phyloP scores from a whole-genome alignment of 495 filamentous ascomycete genomes.

The Cercophora samala region DNA sequence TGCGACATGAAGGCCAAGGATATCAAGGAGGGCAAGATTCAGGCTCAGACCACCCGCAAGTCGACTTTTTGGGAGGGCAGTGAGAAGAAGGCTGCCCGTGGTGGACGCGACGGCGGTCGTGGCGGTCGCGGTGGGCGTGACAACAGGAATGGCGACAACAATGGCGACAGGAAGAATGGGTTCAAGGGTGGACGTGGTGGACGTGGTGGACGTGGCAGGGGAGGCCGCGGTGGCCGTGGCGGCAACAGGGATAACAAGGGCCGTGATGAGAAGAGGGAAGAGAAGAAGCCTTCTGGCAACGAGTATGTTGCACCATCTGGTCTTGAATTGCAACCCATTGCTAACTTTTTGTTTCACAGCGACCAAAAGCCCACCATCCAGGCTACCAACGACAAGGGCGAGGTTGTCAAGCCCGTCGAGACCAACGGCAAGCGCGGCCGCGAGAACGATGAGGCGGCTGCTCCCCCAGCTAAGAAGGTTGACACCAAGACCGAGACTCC shows the following conservation, averaged over 20 bases:
- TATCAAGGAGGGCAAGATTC: constrained; percentile 68
- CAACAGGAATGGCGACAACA: constrained; percentile 57
- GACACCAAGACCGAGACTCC: constrained; percentile 41
- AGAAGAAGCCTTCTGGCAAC: constrained; percentile 20
- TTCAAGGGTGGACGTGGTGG: constrained; percentile 47
- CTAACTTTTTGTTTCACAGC: constrained; percentile 29
- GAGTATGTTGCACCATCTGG: constrained; percentile 22
- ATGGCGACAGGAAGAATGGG: constrained; percentile 59
- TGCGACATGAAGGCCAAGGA: constrained; percentile 70
- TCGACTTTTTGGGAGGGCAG: constrained; percentile 38
- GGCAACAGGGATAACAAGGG: constrained; percentile 34
- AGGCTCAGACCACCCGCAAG: constrained; percentile 42
- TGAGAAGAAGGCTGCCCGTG: constrained; percentile 33
- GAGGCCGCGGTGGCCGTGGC: constrained; percentile 39
- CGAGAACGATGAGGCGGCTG: constrained; percentile 38
- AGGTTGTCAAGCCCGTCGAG: constrained; percentile 33
- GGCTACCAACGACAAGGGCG: constrained; percentile 30
- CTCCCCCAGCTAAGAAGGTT: constrained; percentile 48
- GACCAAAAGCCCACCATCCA: constrained; percentile 26
- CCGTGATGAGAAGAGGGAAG: constrained; percentile 29
- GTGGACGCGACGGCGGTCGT: constrained; percentile 36
- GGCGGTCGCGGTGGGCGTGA: constrained; percentile 39
- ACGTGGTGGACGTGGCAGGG: constrained; percentile 39
- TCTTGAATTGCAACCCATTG: neutral
- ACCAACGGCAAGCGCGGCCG: constrained; percentile 44